A percentile compares a stretch with the other conserved stretches of the same genome.
phyloP scores from a whole-genome alignment of 768 basidiomycete species.

The Boletellus sp. region DNA sequence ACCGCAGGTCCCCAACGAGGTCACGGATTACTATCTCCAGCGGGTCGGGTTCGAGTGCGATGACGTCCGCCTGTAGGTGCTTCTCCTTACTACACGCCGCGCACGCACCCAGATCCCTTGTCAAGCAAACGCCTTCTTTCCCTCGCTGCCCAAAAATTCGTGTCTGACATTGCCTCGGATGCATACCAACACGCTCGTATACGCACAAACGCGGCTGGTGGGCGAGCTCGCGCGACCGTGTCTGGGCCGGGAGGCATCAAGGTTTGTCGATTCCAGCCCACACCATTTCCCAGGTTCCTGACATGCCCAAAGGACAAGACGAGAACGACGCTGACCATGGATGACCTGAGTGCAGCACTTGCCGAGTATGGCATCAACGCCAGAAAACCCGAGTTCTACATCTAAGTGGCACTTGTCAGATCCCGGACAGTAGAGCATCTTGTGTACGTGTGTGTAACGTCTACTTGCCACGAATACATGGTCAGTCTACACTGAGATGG shows the following conservation, averaged over 20 bases:
- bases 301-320: conserved; percentile 67
- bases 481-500: too few species aligned
- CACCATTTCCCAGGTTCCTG: conserved; percentile 2
- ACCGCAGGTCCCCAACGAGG: conserved; percentile 89
- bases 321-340: conserved; percentile 94
- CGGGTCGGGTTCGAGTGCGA: conserved; percentile 94
- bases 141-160: conserved; percentile 95
- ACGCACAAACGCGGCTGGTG: conserved; percentile 80
- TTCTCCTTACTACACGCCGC: neutral
- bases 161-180: conserved; percentile 94
- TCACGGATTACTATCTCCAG: conserved; percentile 96
- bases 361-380: conserved; percentile 95
- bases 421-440: too few species aligned
- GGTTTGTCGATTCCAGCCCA: conserved; percentile 38
- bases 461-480: neutral
- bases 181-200: conserved; percentile 98
- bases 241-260: conserved; percentile 60
- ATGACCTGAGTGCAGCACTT: conserved; percentile 89
- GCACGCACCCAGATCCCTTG: neutral
- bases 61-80: conserved; percentile 80
- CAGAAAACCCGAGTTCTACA: conserved; percentile 91
- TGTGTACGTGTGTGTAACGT: too few species aligned
- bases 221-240: conserved; percentile 57
- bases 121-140: conserved; percentile 89
- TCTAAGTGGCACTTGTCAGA: conserved; percentile 38